Base-by-base conservation (phyloP, 768 basidiomycete species). In the Collybiopsis luxurians region DNA sequence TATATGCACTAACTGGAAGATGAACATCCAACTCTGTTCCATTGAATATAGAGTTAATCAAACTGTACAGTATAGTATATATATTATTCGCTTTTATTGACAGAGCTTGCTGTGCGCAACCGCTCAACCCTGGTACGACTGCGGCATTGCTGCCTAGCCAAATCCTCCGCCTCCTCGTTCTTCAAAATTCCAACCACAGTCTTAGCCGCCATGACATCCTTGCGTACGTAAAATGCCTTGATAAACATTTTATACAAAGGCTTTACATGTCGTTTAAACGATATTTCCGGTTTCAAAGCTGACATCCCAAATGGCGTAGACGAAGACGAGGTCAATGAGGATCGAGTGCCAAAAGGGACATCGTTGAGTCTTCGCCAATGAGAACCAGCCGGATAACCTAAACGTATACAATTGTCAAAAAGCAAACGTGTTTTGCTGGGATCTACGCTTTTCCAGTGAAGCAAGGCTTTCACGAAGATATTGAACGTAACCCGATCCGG, bases 201-300 rank as follows among this genome's bases (percentile, higher is more conserved):
- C 64, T 75, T 72, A 24, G 84, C 86, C 39, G 82, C 83, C 11
- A 66, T 67, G 6, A 65, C 59, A 65, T 92, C 89, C 21, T 77
- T 77, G 27, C 83, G 71, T 40, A 73, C 50, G 65, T 82, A 78
- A 60, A 91, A 79, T 13, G 82, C 84, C 63, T 79, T 83, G 63
- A 88, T 81, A 69, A 92, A 85, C 82, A 84, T 84, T 73, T 78
- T 86, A 68, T 86, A 86, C 68, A 92, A 64, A 40, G 90, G 90
- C 56, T 75, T 72, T n/a, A 83, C 75, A 65, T 90, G 87, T 55
- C 71, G 75, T 56, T 75, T 72, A 53, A 84, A 87, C 2, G 79
- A 82, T 54, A 86, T 73, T 21, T 71, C 69, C 39, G 73, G 54
- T n/a, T 72, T 57, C 19, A 81, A 65, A 38, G 68, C 67, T 10